phyloP scores from a whole-genome alignment of 225 moss, liverwort and hornwort species.

The Straminergon stramineum region DNA sequence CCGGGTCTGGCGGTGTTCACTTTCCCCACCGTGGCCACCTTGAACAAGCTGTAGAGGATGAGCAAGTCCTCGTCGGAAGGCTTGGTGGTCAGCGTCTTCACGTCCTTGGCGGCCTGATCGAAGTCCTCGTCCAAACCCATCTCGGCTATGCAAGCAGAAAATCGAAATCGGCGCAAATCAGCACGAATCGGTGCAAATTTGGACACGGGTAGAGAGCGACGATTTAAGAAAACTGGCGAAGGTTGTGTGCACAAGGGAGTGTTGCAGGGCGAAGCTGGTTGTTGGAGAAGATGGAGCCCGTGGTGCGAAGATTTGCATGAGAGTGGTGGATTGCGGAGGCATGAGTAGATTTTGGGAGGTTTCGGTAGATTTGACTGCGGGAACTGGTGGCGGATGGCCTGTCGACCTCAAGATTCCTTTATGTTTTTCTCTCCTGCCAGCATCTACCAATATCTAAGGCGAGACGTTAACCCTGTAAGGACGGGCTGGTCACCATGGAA shows the following conservation, averaged over 20 bases:
- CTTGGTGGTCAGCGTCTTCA: constrained; percentile 30
- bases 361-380: background rate
- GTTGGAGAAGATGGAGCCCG: background rate
- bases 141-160: background rate
- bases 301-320: background rate
- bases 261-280: background rate
- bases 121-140: constrained; percentile 72
- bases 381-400: background rate
- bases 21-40: constrained; percentile 65
- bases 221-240: background rate
- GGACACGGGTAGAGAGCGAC: background rate
- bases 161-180: background rate
- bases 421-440: background rate
- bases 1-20: constrained; percentile 56
- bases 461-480: too few relatives aligned
- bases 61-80: constrained; percentile 64
- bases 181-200: background rate
- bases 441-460: background rate
- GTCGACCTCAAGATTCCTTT: background rate
- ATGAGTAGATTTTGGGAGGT: background rate
- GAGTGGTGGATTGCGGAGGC: background rate
- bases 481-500: too few relatives aligned
- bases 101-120: constrained; percentile 70
- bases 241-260: background rate
- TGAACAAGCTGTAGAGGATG: constrained; percentile 68